phyloP scores from a whole-genome alignment of 129 eudicot genomes.

The Calendula officinalis region DNA sequence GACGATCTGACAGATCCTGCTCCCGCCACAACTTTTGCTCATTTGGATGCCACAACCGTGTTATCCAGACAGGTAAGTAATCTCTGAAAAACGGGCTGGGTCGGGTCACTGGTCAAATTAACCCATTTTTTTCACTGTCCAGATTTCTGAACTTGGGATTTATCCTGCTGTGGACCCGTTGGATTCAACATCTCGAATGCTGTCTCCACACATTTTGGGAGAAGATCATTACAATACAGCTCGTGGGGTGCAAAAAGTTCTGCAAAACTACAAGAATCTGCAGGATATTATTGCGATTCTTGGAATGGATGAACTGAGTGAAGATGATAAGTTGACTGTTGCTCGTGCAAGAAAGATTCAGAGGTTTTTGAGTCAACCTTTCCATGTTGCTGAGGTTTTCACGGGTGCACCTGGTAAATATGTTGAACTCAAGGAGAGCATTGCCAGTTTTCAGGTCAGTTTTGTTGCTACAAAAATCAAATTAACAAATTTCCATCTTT shows the following conservation, averaged over 20 bases:
- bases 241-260: no score
- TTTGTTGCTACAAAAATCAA: background rate
- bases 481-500: no score
- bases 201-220: conserved; percentile 42
- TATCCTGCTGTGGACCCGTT: conserved; percentile 27
- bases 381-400: conserved; percentile 98
- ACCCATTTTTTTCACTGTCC: background rate
- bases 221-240: no score
- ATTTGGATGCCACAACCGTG: conserved; percentile 50
- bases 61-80: conserved; percentile 52
- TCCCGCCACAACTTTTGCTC: conserved; percentile 96
- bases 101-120: background rate
- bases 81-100: no score
- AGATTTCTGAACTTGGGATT: conserved; percentile 96
- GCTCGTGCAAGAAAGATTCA: no score
- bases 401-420: conserved; percentile 96
- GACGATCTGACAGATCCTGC: conserved; percentile 98
- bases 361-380: conserved; percentile 63
- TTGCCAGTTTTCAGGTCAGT: conserved; percentile 60
- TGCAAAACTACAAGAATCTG: no score
- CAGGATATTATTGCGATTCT: no score
- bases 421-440: conserved; percentile 54
- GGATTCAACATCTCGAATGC: conserved; percentile 92
- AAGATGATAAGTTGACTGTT: conserved; percentile 77
- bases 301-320: conserved; percentile 82